These are phyloP conservation scores for Dipteronia dyeriana DNA, from an alignment of 345 rosid genomes.

Conservation along the genomic window DNA sequence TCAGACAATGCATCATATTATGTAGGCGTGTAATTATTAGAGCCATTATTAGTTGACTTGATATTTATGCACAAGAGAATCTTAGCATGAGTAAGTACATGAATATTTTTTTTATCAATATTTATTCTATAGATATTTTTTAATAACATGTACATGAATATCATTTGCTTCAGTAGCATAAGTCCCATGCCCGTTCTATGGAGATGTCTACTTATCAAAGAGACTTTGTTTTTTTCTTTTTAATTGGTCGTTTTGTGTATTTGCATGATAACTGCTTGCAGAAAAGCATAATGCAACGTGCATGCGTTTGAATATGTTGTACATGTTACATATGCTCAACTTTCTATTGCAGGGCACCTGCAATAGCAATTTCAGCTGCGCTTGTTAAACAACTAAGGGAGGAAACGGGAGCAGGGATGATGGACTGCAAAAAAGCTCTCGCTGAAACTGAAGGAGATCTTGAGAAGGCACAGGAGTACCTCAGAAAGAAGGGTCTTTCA, in stretches of 20 bases:
- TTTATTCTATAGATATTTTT: not conserved
- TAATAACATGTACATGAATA: too few relatives aligned
- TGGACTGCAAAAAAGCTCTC: slow-evolving; percentile 97
- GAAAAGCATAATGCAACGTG: not conserved
- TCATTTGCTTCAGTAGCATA: not conserved
- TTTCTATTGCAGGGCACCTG: slow-evolving; percentile 52
- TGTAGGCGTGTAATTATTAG: not conserved
- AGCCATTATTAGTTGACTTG: not conserved
- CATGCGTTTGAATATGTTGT: slow-evolving; percentile 8
- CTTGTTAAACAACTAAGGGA: slow-evolving; percentile 92
- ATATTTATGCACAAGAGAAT: not conserved
- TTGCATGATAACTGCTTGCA: not conserved
- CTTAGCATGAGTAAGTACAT: not conserved
- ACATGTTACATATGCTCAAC: slow-evolving; percentile 9
- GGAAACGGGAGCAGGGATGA: slow-evolving; percentile 98
- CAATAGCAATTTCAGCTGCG: slow-evolving; percentile 63
- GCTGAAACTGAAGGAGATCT: slow-evolving; percentile 89
- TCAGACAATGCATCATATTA: not conserved
- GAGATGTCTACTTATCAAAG: not conserved
- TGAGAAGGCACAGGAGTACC: slow-evolving; percentile 93
- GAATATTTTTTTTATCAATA: too few relatives aligned
- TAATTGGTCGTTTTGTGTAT: not conserved
- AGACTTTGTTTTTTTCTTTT: not conserved
- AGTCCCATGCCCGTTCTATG: not conserved
- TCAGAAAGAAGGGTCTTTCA: slow-evolving; percentile 92